Evolutionary conservation across 139 green algal species (phyloP), one percentile per base, ranked within the genome.

Genomic region (Tetradesmus lagerheimii): DNA sequence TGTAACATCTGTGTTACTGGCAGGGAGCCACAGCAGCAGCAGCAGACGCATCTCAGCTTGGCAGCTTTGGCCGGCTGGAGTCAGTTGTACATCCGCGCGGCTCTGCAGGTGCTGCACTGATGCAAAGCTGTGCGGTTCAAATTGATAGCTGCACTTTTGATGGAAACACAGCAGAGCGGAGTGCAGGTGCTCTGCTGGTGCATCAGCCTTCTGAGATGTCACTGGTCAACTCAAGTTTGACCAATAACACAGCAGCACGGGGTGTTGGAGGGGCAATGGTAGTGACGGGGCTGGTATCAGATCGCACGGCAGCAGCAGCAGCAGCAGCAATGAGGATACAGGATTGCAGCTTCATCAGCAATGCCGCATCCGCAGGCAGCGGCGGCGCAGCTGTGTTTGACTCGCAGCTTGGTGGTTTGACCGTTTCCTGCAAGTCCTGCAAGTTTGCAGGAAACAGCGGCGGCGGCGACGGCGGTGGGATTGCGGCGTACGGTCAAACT

Each of bases 331-430:
- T 84, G 41, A 67, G 5, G 6, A 29, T 86, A n/a, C 16, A 75
- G 45, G 80, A 43, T 6, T 86, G 80, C 35, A 29, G 29, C 12
- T 86, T 86, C 16, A 27, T 4, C 11, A 38, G 12, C 14, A 86
- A 86, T 45, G 31, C 25, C 14, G 80, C 80, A 18, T 0, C 23
- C 20, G n/a, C 25, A 20, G 31, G 45, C 16, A 86, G 50, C 38
- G 80, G 80, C 14, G 80, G 80, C 3, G 80, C 80, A 31, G 31
- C 50, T 9, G 29, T 79, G 53, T 27, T 87, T 50, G 82, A 87
- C 34, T 77, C 82, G 29, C 34, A 45, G 18, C 35, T 78, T 6
- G 82, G 53, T 1, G 15, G 31, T 23, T 15, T 87, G 34, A 39
- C 45, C 18, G 20, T 78, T 14, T 35, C 34, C 20, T 87, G 82